Conservation (phyloP, 202 grass and related monocot genomes). For the Schoenoplectus tabernaemontani region DNA sequence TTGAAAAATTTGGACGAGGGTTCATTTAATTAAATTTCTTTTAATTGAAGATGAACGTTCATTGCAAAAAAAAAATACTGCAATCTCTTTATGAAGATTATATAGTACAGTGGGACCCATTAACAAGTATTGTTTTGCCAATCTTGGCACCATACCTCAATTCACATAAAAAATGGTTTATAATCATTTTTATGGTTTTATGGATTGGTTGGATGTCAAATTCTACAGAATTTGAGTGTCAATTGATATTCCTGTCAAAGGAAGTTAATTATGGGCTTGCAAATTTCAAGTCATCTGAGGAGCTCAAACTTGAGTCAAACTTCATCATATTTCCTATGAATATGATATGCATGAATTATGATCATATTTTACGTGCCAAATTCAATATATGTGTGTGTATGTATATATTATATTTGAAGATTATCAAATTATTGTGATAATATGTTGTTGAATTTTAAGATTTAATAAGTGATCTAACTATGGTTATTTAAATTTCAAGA, state of each 20-base stretch:
- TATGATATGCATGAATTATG: neutral
- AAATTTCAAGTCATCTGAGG: neutral
- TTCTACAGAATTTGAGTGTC: neutral
- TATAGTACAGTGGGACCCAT: neutral
- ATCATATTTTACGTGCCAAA: neutral
- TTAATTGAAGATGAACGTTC: neutral
- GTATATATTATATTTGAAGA: neutral
- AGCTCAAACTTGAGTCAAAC: neutral
- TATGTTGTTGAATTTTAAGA: neutral
- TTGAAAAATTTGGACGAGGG: neutral
- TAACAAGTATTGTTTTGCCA: neutral
- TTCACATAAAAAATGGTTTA: neutral
- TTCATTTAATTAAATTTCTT: neutral
- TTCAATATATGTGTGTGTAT: neutral
- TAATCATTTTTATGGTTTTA: neutral
- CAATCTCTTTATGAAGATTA: neutral
- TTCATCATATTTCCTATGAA: neutral
- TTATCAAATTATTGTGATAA: neutral
- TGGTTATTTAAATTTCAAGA: slow-evolving; percentile 7
- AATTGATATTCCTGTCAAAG: neutral
- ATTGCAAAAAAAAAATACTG: neutral
- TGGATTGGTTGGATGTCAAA: neutral
- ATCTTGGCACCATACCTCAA: neutral
- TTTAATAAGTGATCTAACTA: neutral
- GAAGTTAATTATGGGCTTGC: neutral